A percentile compares a stretch with the other conserved stretches of the same genome.
phyloP scores from a whole-genome alignment of 2,329 filamentous ascomycete species.

The Talaromyces sp. region DNA sequence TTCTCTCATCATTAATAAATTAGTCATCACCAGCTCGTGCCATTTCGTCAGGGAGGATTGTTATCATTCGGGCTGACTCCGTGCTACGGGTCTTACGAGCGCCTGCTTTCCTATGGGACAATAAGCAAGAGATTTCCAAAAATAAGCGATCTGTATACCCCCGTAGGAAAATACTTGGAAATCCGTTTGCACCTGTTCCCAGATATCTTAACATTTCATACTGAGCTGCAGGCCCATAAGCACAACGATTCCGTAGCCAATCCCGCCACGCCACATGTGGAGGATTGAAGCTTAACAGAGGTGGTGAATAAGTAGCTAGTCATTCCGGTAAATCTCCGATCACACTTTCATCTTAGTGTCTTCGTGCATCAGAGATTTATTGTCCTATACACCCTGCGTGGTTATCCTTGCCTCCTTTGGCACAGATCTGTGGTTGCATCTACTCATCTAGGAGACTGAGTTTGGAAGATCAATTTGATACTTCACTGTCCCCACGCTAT shows the following conservation, averaged over 20 bases:
- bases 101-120: not conserved
- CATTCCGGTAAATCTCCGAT: not conserved
- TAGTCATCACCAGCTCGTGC: not conserved
- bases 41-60: not conserved
- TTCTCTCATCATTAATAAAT: not conserved
- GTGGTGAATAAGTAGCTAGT: not conserved
- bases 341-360: not conserved
- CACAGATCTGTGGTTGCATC: not conserved
- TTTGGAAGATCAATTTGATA: not conserved
- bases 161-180: not conserved
- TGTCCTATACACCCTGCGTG: not conserved
- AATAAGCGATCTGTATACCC: not conserved
- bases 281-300: not conserved
- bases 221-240: not conserved
- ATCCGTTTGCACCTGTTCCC: no score
- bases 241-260: not conserved
- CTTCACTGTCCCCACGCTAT: not conserved
- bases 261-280: slow-evolving; percentile 5
- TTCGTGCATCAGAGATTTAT: not conserved
- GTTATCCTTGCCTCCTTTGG: not conserved
- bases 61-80: not conserved
- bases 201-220: not conserved
- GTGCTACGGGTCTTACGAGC: not conserved
- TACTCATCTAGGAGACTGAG: not conserved
- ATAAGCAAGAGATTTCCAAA: not conserved